Base-by-base conservation (phyloP, 306 rosid genomes). In the Pueraria montana region DNA sequence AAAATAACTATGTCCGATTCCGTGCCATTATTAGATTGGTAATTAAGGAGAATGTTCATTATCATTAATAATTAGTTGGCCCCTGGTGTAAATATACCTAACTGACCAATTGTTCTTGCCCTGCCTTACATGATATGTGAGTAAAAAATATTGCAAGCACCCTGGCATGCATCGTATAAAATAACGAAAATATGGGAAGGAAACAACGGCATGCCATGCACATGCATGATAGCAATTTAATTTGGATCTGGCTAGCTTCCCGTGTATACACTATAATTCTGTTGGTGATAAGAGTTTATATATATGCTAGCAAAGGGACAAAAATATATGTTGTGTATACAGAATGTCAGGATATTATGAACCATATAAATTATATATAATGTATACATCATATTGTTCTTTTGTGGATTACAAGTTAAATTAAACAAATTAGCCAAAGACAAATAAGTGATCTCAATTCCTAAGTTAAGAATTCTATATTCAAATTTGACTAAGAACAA, bases 201-300 rank as follows among this genome's bases (percentile, higher is more conserved):
- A 86, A 83, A 90, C 85, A 88, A 74, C 6, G 68, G 27, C 88
- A 79, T 84, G 76, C 82, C 80, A 82, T 84, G 85, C 87, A 69
- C 87, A 66, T 69, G 42, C 82, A 18, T 68, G 1, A 3, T 21
- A 24, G 43, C 69, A 77, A 68, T 46, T 52, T 21, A 78, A 79
- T 68, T 80, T 76, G 69, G 46, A 26, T 24, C 32, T 27, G 53
- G 30, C 62, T 75, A 64, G 62, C 72, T 76, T 68, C 26, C 30
- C 16, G 30, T 42, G 49, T 2, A 3, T 38, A 9, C 16, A 58
- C 16, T 59, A 59, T 24, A 24, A 24, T 59, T 26, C n/a, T 59
- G 38, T 52, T 75, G 74, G 74, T 76, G 64, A 4, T 52, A 17
- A 64, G 62, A 65, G 50, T n/a, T 63, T 46, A 45, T 64, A 21